Evolutionary conservation across 2,329 filamentous ascomycete genomes (phyloP), one percentile per base, ranked within the genome.

Genomic region (Apiospora aurea): DNA sequence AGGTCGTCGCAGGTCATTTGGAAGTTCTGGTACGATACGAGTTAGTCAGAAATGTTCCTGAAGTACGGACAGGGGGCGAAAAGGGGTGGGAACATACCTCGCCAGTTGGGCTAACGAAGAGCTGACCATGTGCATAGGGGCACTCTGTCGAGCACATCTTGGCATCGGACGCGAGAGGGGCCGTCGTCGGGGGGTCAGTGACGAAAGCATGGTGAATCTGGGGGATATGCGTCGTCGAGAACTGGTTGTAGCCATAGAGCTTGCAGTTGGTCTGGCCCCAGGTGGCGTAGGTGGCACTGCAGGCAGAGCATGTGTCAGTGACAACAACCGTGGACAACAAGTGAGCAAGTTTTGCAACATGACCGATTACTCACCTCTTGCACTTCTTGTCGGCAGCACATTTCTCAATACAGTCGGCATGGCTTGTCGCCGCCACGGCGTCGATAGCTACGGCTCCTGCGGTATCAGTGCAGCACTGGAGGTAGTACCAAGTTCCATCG

Each of bases 111-210:
- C 69, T 70, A 47, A 24, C 49, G 10, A 53, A 70, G 13, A 74
- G 69, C 69, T 75, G 74, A 18, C 74, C 72, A 29, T 75, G 34
- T 6, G 74, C 73, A 18, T 67, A 21, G 13, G 74, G 74, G 47
- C 74, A 75, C 18, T 69, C 67, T 13, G 74, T 74, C 6, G 74
- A 74, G 44, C 73, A 75, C 5, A 61, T 34, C 71, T 73, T 74
- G 11, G 73, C 49, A 24, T 72, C 70, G 2, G 71, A 73, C 3
- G 13, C 10, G 16, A 14, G 6, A 5, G 21, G 16, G 1, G 57
- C 7, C 13, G 7, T 21, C 10, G 38, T 41, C 1, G 57, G 57
- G 1, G 57, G 57, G 21, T 64, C 26, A 10, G 38, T 64, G 21
- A 14, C 57, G 26, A 16, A 64, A 5, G 14, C 6, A 10, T 64